Percentiles rank a stretch among this genome's conserved stretches.
These are phyloP conservation scores for Bruguiera sexangula DNA, from an alignment of 345 rosid species.

Conservation along the genomic window DNA sequence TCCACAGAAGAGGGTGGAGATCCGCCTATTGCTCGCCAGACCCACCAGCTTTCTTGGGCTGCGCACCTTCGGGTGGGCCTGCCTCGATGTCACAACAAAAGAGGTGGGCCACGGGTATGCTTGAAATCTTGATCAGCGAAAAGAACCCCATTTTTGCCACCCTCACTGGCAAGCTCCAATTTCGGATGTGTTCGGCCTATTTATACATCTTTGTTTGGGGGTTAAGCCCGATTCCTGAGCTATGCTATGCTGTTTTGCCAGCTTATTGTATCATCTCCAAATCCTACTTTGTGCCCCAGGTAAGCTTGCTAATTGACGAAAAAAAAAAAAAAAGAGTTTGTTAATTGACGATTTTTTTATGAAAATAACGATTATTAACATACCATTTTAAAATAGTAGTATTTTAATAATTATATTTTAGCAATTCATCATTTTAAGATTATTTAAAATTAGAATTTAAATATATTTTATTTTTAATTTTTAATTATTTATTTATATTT, in stretches of 20 bases:
- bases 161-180: conserved; percentile 32
- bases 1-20: conserved; percentile 61
- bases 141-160: conserved; percentile 35
- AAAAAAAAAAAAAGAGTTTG: too few species aligned
- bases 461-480: too few species aligned
- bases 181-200: conserved; percentile 51
- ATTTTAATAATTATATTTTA: too few species aligned
- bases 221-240: conserved; percentile 52
- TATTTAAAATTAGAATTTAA: too few species aligned
- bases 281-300: conserved; percentile 63
- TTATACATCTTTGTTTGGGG: conserved; percentile 29
- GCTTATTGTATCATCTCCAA: conserved; percentile 57
- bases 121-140: conserved; percentile 43
- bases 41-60: conserved; percentile 58
- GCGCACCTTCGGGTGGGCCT: conserved; percentile 40
- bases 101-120: conserved; percentile 63
- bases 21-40: conserved; percentile 25
- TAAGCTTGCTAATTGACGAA: background rate
- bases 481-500: too few species aligned
- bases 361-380: background rate
- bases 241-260: conserved; percentile 49
- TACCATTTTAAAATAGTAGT: too few species aligned
- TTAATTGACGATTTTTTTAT: background rate
- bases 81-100: conserved; percentile 45
- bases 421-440: too few species aligned